Evolutionary conservation across 176 grass and related monocot species (phyloP), one percentile per base, ranked within the genome.

Genomic region (Hyparrhenia diplandra): DNA sequence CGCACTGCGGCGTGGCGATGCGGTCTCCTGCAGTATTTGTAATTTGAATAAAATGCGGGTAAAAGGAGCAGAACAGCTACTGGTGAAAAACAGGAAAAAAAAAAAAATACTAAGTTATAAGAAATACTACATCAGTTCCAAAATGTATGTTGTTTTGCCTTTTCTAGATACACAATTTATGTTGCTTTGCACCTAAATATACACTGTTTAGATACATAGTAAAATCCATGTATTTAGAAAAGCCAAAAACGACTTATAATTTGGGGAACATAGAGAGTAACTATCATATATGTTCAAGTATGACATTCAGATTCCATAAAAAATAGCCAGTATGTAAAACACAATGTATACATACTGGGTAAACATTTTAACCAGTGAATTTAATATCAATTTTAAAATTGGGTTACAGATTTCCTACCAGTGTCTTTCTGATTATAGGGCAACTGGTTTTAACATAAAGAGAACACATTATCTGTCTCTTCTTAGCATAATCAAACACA

Each of bases 1-100:
- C 95, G 85, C 40, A 90, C 92, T 13, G 90, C 92, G 84, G 57
- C 2, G 88, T 79, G 20, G 88, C 90, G 92, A 98, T 67, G 88
- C 80, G 5, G 88, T 95, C 52, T 93, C 92, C 95, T 97, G 64
- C 64, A 80, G 60, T 73, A 32, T 62, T 78, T 85, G n/a, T 3
- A 10, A 64, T 28, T 54, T 1, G 4, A 79, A 54, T 51, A 21
- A 52, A 59, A 59, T 59, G 25, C 2, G 0, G 46, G 27, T 21
- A 6, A n/a, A 75, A 14, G 14, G 14, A 40, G 13, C 11, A 10
- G 4, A 14, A 16, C 62, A 40, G n/a, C 17, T 63, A 49, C 6
- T 64, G 23, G 10, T 29, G 39, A 24, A 37, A 58, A 39, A 67
- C n/a, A 59, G 49, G 24, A 29, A 73, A 36, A 59, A n/a, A 77